These are phyloP conservation scores for Hirsutella rhossiliensis DNA, from an alignment of 2,329 filamentous ascomycete genomes.

Conservation along the genomic window DNA sequence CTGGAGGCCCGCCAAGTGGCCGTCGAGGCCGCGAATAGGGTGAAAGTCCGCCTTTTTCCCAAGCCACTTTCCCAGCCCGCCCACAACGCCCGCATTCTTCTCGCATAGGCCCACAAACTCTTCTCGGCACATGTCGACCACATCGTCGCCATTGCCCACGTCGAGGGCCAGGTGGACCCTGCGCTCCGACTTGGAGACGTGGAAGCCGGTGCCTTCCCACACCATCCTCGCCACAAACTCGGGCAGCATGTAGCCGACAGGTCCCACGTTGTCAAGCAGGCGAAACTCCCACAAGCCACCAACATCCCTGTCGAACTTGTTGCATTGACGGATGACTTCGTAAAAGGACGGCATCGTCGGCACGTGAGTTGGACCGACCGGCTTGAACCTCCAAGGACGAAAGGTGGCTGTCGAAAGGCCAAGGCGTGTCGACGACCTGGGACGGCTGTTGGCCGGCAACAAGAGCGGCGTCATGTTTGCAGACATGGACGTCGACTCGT, in stretches of 20 bases:
- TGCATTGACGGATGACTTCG: constrained; percentile 12
- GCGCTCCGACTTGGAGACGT: constrained; percentile 4
- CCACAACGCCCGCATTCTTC: constrained; percentile 12
- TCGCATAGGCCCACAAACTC: constrained; percentile 13
- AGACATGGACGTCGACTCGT: not conserved
- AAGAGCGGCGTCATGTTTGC: not conserved
- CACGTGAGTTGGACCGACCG: not conserved
- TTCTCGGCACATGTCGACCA: constrained; percentile 6
- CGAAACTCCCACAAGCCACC: constrained; percentile 11
- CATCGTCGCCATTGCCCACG: constrained; percentile 4
- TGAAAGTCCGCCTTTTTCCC: constrained; percentile 10
- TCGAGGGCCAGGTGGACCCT: constrained; percentile 11
- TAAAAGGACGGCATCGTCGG: constrained; percentile 6
- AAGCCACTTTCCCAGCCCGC: constrained; percentile 16
- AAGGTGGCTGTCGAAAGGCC: not conserved
- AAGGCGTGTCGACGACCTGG: not conserved
- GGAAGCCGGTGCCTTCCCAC: constrained; percentile 11
- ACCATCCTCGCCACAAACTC: constrained; percentile 8
- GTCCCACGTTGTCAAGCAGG: constrained; percentile 9
- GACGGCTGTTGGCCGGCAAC: not conserved
- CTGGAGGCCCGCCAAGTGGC: constrained; percentile 9
- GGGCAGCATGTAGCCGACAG: constrained; percentile 14
- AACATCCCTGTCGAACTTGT: constrained; percentile 13
- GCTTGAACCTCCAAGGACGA: constrained; percentile 2
- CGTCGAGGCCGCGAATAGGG: constrained; percentile 14